Conservation (phyloP, 331 rosid genomes). For the Quercus tomentella region DNA sequence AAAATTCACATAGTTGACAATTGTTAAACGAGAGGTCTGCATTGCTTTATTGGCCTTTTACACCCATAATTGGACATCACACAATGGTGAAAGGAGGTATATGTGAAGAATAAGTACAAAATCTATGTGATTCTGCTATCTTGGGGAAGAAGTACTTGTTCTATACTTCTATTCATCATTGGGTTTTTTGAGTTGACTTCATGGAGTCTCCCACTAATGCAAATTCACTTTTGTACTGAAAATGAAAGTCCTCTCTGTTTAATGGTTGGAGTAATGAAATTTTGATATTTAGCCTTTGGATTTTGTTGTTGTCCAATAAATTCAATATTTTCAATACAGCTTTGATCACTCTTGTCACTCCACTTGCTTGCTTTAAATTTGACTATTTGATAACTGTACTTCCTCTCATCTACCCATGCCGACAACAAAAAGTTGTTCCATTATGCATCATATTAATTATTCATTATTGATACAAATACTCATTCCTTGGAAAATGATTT, state of each 20-base stretch:
- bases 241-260: neutral
- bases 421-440: neutral
- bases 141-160: slow-evolving; percentile 2
- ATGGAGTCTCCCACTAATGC: slow-evolving; percentile 15
- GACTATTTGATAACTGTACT: too few relatives aligned
- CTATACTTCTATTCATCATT: slow-evolving; percentile 11
- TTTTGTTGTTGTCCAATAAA: neutral
- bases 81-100: neutral
- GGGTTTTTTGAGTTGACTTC: slow-evolving; percentile 10
- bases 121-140: neutral
- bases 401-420: neutral
- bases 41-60: neutral
- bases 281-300: neutral
- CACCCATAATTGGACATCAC: slow-evolving; percentile 2
- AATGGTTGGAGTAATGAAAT: neutral
- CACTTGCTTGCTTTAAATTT: neutral
- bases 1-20: neutral
- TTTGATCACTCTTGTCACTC: neutral
- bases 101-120: neutral
- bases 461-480: neutral
- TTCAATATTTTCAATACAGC: neutral
- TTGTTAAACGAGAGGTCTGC: neutral
- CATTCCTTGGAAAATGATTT: too few relatives aligned
- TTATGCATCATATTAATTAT: neutral
- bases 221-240: neutral